Base-by-base conservation (phyloP, 805 yeast genomes). In the Torulaspora maleeae region DNA sequence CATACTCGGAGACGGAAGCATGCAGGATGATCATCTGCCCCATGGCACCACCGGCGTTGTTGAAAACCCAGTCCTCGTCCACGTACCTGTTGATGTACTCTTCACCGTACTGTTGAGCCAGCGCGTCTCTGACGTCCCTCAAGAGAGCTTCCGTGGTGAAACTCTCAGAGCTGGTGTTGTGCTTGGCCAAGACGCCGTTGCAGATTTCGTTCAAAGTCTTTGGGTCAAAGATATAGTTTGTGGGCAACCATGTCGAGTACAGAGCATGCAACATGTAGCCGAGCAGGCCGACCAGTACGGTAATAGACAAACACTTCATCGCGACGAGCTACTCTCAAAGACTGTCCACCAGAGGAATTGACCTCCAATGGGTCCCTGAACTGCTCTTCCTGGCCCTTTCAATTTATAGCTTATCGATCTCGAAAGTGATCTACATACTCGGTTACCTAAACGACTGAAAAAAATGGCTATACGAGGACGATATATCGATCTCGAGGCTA, bases 1-100 rank as follows among this genome's bases (percentile, higher is more conserved):
- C 69, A 64, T 93, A 93, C 69, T 93, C 99, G 5, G 93, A 74
- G 57, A 93, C 74, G 7, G 98, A 93, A 9, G 98, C 97, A 66
- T 93, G 99, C 54, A 91, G 73, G 50, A 93, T 87, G 57, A 87
- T 77, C 98, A 93, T 91, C 44, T 89, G 80, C 19, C 95, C 93
- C 99, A 93, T 93, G 42, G 99, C 98, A 55, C 96, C 96, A 44
- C 99, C 99, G 3, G 99, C 99, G 59, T 87, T 88, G 76, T 93
- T 93, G 78, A 82, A 91, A 41, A 93, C 84, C 98, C 98, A 93
- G 53, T 90, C 91, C 43, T 85, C 84, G 41, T 74, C 72, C 63
- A 82, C 78, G 54, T 83, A 74, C 52, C 80, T 80, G 67, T 86
- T 86, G 67, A 91, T 77, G 54, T 76, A 62, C 22, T 79, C 77